Percentiles rank a stretch among this genome's conserved stretches.
Evolutionary conservation across 192 early-diverging fungal genomes (phyloP).

Genomic region (Coemansia sp.): DNA sequence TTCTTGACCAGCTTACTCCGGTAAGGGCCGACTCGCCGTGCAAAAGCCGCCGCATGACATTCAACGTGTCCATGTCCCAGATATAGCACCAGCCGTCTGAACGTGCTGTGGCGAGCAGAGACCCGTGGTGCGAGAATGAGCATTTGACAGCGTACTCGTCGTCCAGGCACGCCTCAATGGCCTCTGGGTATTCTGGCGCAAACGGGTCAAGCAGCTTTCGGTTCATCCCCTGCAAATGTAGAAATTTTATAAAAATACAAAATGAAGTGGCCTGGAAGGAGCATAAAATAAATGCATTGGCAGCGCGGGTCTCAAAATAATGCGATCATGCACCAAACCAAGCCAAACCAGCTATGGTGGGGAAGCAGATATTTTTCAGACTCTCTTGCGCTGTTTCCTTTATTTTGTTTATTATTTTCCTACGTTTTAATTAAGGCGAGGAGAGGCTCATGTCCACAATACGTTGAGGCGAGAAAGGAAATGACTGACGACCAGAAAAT

Average conservation of each 20-base stretch:
- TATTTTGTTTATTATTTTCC: background rate
- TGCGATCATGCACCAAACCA: too few relatives aligned
- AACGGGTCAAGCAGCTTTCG: constrained; percentile 66
- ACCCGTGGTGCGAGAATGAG: constrained; percentile 75
- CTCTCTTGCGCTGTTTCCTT: background rate
- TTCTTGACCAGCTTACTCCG: constrained; percentile 80
- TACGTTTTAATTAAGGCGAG: background rate
- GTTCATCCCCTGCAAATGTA: constrained; percentile 38
- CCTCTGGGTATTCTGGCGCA: constrained; percentile 76
- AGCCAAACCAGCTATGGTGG: too few relatives aligned
- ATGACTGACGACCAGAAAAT: constrained; percentile 8
- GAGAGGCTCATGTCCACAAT: too few relatives aligned
- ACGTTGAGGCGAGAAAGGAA: background rate
- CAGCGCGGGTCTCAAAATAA: too few relatives aligned
- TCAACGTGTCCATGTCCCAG: constrained; percentile 88
- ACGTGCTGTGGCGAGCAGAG: constrained; percentile 75
- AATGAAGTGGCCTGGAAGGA: background rate
- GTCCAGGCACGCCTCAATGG: constrained; percentile 70
- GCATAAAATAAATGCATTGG: too few relatives aligned
- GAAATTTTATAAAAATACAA: background rate
- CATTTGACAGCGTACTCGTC: constrained; percentile 65
- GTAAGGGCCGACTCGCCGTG: constrained; percentile 75
- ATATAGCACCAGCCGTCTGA: constrained; percentile 73
- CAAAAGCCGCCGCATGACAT: constrained; percentile 60
- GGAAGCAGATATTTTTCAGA: too few relatives aligned